Evolutionary conservation across 2,329 filamentous ascomycete species (phyloP), one percentile per base, ranked within the genome.

Genomic region (Nemania serpens): DNA sequence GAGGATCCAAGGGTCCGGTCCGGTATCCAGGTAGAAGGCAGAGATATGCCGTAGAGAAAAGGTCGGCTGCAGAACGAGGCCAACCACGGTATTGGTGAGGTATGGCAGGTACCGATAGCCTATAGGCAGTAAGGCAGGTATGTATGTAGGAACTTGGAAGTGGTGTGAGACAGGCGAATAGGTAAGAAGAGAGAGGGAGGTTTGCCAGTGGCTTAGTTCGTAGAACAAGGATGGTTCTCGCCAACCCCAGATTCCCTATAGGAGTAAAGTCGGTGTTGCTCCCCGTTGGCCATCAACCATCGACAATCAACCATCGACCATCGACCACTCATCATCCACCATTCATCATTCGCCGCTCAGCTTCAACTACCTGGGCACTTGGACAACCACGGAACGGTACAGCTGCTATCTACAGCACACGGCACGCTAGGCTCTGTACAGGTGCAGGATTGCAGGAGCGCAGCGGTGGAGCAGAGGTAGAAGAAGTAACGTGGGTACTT

Each of bases 81-180:
- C 46, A 25, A 18, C 22, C 11, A 39, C 36, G 3, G 45, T 48
- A 48, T 34, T 55, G 43, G 53, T 48, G 25, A 29, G 25, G 25
- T 29, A 29, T 29, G 25, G 7, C 4, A 29, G 25, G 25, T 29
- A 29, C 25, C 25, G 25, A 29, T 29, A 29, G 25, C 25, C 25
- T 29, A 29, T 29, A 29, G n/a, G n/a, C n/a, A n/a, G n/a, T n/a
- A n/a, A n/a, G n/a, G n/a, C n/a, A n/a, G n/a, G n/a, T 17, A 13
- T 12, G 10, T 13, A 20, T 43, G n/a, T 43, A 20, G 36, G 29
- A 42, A 42, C 34, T 29, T 43, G 41, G 46, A 9, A 42, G 29
- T 43, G 37, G 46, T 63, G 61, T 63, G 59, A 63, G 61, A 58
- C 53, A 61, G 15, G 42, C 18, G 55, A 53, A n/a, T n/a, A n/a